Evolutionary conservation across 2,329 filamentous ascomycete species (phyloP), one percentile per base, ranked within the genome.

Genomic region (Nigrograna mackinnonii): DNA sequence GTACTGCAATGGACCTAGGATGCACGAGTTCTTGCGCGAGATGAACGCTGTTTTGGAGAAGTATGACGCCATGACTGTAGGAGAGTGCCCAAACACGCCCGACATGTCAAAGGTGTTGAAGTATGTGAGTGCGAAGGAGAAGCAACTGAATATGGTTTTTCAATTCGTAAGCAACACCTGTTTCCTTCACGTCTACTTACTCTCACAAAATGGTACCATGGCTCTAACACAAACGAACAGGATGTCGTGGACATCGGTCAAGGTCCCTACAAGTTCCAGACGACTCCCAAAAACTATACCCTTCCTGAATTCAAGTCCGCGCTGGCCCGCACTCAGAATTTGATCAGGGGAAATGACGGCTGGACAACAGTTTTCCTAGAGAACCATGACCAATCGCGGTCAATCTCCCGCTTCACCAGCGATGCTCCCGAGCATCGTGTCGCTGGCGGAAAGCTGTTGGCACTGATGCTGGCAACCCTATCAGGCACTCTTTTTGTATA

Each of bases 41-140:
- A 86, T 89, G 80, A 71, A 72, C 1, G 58, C 76, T 24, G 73
- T 88, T 2, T 69, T 87, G 2, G 69, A 69, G 43, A 67, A 75
- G 34, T 87, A 87, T 61, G 78, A 81, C 42, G 79, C 82, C n/a
- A 80, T 89, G 64, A 87, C 84, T 0, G 84, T 89, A 0, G 86
- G 86, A 36, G 86, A 89, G 65, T 78, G 87, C 19, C 83, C 84
- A 0, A 68, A 79, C 52, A 85, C 84, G 0, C 82, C 79, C 0
- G 77, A 85, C 41, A 73, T 78, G 20, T 63, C 67, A 3, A 72
- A 79, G 26, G 82, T 87, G 2, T 64, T 86, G 6, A 59, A 73
- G 14, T 87, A 85, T 49, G 80, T 87, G 12, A 76, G 77, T 3
- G 76, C 79, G 1, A 66, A 75, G 20, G 78, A 80, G 41, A 76